Evolutionary conservation across 2,329 filamentous ascomycete species (phyloP).

Genomic region (Metarhizium rileyi): DNA sequence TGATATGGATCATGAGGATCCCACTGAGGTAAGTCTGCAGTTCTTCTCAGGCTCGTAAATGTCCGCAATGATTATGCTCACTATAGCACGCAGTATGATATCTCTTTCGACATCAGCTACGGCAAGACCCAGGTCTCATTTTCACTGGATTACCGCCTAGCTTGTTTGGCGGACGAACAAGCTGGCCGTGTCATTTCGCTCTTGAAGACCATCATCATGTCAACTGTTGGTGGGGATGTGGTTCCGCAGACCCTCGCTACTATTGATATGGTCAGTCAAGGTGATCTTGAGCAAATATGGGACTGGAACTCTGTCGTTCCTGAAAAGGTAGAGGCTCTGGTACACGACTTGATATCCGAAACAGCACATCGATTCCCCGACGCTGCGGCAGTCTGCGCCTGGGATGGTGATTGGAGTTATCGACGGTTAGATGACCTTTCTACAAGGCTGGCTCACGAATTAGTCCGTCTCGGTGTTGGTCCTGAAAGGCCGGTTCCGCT

Average conservation of each 20-base stretch:
- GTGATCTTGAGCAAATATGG: not conserved
- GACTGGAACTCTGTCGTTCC: not conserved
- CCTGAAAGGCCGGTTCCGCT: slow-evolving; percentile 1
- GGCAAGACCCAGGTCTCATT: slow-evolving; percentile 1
- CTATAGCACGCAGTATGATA: not conserved
- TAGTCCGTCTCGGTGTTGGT: not conserved
- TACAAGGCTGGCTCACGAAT: not conserved
- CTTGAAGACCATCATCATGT: not conserved
- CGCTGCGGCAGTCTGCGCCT: slow-evolving; percentile 5
- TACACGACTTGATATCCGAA: not conserved
- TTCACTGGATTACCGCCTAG: not conserved
- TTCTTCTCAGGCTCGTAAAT: not conserved
- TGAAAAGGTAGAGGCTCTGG: not conserved
- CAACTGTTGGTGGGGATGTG: not conserved
- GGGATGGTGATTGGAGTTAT: slow-evolving; percentile 6
- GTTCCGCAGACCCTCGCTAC: not conserved
- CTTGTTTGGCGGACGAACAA: not conserved
- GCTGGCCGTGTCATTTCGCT: slow-evolving; percentile 1
- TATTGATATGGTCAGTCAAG: not conserved
- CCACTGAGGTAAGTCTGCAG: slow-evolving; percentile 1
- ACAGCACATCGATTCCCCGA: not conserved
- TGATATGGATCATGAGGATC: slow-evolving; percentile 3
- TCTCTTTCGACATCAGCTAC: slow-evolving; percentile 1
- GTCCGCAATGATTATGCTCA: not conserved
- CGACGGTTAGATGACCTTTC: slow-evolving; percentile 4